Evolutionary conservation across 2,329 filamentous ascomycete species (phyloP).

Genomic region (Penicillium brevicompactum): DNA sequence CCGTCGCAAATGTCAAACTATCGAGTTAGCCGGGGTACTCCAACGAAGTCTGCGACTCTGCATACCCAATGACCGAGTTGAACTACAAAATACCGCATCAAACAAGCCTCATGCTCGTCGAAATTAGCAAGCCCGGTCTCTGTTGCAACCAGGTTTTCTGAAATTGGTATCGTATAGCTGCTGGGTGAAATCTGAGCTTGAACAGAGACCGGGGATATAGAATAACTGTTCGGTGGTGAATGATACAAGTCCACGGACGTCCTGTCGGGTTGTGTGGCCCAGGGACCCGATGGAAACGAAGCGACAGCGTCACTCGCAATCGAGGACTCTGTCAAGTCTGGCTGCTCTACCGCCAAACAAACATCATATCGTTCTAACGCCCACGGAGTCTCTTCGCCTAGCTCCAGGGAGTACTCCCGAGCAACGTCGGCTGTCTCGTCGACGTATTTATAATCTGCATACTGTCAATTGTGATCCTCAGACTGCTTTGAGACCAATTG

Average conservation of each 20-base stretch:
- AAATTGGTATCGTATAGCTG: conserved; percentile 9
- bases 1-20: conserved; percentile 49
- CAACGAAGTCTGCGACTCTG: neutral
- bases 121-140: conserved; percentile 9
- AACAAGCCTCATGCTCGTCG: conserved; percentile 19
- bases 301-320: conserved; percentile 4
- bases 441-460: conserved; percentile 25
- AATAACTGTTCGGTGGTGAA: conserved; percentile 10
- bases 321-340: neutral
- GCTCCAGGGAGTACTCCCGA: conserved; percentile 17
- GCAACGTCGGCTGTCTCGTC: conserved; percentile 28
- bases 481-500: neutral
- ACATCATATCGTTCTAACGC: conserved; percentile 1
- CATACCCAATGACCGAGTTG: conserved; percentile 23
- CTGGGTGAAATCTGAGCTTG: conserved; percentile 8
- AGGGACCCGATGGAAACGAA: conserved; percentile 6
- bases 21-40: neutral
- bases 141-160: neutral
- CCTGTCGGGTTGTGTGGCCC: neutral
- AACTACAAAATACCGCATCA: conserved; percentile 26
- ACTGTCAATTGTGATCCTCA: neutral
- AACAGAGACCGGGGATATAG: conserved; percentile 12
- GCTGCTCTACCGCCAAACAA: conserved; percentile 9
- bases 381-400: conserved; percentile 3
- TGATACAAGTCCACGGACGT: conserved; percentile 9